A percentile compares a stretch with the other conserved stretches of the same genome.
Conservation (phyloP, 2,329 filamentous ascomycete species). For the Dactylellina haptotyla region DNA sequence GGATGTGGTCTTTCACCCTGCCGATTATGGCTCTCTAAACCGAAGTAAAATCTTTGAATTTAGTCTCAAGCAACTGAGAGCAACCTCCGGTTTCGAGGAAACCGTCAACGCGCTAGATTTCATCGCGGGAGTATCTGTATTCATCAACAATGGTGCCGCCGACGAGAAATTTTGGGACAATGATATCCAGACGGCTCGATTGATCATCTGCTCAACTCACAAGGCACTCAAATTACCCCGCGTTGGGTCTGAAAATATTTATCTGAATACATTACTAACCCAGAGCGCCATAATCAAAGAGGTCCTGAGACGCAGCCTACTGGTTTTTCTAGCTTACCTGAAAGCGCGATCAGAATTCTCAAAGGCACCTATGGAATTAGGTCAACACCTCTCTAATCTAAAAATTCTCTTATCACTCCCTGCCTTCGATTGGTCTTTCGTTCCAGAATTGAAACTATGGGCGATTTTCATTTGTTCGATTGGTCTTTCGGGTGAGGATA, state of each 20-base stretch:
- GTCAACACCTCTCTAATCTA: conserved; percentile 2
- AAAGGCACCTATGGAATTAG: neutral
- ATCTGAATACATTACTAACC: conserved; percentile 15
- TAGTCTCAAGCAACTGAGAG: conserved; percentile 9
- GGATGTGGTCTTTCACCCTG: conserved; percentile 12
- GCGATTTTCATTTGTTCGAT: conserved; percentile 17
- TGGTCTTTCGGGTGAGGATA: conserved; percentile 7
- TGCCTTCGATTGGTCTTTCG: conserved; percentile 14
- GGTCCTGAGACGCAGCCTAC: conserved; percentile 15
- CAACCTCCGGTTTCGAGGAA: conserved; percentile 7
- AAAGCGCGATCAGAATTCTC: conserved; percentile 27
- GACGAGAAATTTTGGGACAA: conserved; percentile 25
- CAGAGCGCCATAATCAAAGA: conserved; percentile 17
- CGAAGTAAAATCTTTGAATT: conserved; percentile 13
- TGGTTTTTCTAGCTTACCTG: conserved; percentile 18
- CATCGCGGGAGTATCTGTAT: conserved; percentile 7
- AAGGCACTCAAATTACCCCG: conserved; percentile 20
- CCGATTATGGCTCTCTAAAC: conserved; percentile 3
- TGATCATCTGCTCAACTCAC: conserved; percentile 17
- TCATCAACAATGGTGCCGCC: conserved; percentile 13
- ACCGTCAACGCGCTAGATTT: conserved; percentile 12
- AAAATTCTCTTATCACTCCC: conserved; percentile 11
- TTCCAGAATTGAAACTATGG: conserved; percentile 20
- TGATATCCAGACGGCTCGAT: conserved; percentile 18
- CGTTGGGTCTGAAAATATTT: conserved; percentile 8